Percentiles rank a stretch among this genome's conserved stretches.
Conservation (phyloP, 176 grass and related monocot genomes). For the Tuctoria greenei region DNA sequence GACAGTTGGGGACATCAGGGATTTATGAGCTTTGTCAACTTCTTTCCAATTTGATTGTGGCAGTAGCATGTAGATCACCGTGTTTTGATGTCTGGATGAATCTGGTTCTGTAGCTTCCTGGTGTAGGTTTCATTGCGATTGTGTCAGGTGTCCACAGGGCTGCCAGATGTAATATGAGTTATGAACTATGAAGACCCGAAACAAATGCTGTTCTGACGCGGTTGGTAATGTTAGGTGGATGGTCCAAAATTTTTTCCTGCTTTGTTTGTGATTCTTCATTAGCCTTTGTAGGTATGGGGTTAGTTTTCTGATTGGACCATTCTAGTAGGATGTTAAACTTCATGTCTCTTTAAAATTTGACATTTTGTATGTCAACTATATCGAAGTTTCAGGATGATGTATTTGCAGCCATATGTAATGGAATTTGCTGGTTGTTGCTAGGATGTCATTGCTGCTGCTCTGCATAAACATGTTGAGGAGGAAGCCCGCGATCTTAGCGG, state of each 20-base stretch:
- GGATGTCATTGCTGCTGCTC: slow-evolving; percentile 70
- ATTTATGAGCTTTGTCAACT: not conserved
- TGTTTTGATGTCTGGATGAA: not conserved
- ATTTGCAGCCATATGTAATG: slow-evolving; percentile 7
- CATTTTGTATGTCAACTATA: not conserved
- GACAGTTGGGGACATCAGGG: not conserved
- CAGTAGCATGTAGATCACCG: not conserved
- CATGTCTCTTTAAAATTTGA: slow-evolving; percentile 11
- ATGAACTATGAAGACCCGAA: not conserved
- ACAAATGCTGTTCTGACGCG: not conserved
- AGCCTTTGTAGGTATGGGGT: not conserved
- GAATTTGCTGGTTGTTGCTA: slow-evolving; percentile 37
- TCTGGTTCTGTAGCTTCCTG: not conserved
- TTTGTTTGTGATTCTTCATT: slow-evolving; percentile 15
- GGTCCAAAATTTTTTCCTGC: not conserved
- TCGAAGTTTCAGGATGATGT: slow-evolving; percentile 13
- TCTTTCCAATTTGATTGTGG: slow-evolving; percentile 11
- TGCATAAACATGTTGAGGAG: slow-evolving; percentile 88
- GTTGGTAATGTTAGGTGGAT: slow-evolving; percentile 3
- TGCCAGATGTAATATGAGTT: slow-evolving; percentile 3
- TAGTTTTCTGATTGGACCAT: slow-evolving; percentile 5
- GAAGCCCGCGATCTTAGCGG: slow-evolving; percentile 80
- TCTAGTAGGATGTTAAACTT: slow-evolving; percentile 18
- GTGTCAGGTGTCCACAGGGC: not conserved
- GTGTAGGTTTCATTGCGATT: not conserved